Evolutionary conservation across 108 stramenopile species (phyloP).

Genomic region (Cyclostephanos tholiformis): DNA sequence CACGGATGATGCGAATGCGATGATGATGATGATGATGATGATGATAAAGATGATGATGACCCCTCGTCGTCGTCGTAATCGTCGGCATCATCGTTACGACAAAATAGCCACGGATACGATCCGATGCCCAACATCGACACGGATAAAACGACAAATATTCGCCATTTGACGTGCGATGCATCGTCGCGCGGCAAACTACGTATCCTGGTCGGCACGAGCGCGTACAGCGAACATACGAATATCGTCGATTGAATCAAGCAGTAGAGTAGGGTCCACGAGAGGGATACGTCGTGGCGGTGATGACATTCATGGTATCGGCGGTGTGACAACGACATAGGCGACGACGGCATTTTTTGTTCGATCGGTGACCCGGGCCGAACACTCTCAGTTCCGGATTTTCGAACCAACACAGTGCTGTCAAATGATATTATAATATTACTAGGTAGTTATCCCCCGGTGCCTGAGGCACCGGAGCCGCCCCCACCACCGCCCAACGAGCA

Average conservation of each 20-base stretch:
- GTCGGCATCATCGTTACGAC: constrained; percentile 1
- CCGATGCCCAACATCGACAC: constrained; percentile 41
- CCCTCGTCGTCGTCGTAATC: constrained; percentile 6
- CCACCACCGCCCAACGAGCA: no score
- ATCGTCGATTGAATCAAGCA: constrained; percentile 41
- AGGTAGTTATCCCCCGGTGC: no score
- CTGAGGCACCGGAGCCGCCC: no score
- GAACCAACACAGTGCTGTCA: no score
- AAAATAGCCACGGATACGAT: constrained; percentile 63
- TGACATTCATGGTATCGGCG: background rate
- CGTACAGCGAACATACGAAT: constrained; percentile 74
- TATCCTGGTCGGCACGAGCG: constrained; percentile 63
- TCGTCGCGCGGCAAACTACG: constrained; percentile 63
- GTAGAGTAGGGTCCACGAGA: constrained; percentile 22
- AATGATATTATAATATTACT: no score
- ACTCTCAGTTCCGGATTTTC: no score
- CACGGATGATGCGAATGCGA: no score
- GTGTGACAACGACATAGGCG: background rate
- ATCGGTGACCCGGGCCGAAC: no score
- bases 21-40: no score
- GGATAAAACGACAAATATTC: constrained; percentile 47
- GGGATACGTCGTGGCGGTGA: constrained; percentile 3
- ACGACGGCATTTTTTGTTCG: no score
- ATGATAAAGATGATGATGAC: background rate
- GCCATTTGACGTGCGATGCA: constrained; percentile 64